phyloP scores from a whole-genome alignment of 805 yeast genomes.

The Saccharomyces eubayanus region DNA sequence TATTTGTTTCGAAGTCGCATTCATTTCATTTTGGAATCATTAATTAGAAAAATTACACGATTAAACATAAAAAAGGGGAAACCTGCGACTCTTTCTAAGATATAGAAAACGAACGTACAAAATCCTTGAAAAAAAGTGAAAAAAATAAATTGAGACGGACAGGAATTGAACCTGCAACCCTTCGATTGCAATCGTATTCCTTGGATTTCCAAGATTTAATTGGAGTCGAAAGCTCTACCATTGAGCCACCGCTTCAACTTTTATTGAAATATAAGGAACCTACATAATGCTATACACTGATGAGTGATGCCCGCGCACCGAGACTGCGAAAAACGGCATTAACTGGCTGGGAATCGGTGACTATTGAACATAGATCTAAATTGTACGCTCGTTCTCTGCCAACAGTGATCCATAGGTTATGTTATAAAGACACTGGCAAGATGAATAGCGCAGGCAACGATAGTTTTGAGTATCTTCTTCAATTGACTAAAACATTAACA shows the following conservation, averaged over 20 bases:
- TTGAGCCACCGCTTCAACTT: slow-evolving; percentile 56
- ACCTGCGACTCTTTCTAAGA: too few relatives aligned
- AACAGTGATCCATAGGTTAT: background rate
- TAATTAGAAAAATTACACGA: too few relatives aligned
- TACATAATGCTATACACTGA: background rate
- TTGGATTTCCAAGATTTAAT: slow-evolving; percentile 28
- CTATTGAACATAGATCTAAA: background rate
- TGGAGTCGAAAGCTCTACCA: slow-evolving; percentile 67
- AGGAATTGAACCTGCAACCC: slow-evolving; percentile 64
- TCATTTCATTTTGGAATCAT: too few relatives aligned
- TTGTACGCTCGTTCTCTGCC: background rate
- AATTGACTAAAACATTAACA: slow-evolving; percentile 19
- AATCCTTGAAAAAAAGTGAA: too few relatives aligned
- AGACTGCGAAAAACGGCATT: background rate
- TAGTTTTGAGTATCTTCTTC: slow-evolving; percentile 25
- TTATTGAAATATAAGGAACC: background rate
- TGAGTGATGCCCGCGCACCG: too few relatives aligned
- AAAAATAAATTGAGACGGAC: slow-evolving; percentile 32
- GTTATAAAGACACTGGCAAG: background rate
- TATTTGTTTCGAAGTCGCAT: too few relatives aligned
- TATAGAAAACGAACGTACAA: too few relatives aligned
- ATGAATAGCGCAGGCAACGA: slow-evolving; percentile 17
- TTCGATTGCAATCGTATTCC: slow-evolving; percentile 35
- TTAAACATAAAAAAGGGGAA: too few relatives aligned
- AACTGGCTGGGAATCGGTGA: background rate